A percentile compares a stretch with the other conserved stretches of the same genome.
Evolutionary conservation across 306 rosid species (phyloP).

Genomic region (Cicer yamashitae): DNA sequence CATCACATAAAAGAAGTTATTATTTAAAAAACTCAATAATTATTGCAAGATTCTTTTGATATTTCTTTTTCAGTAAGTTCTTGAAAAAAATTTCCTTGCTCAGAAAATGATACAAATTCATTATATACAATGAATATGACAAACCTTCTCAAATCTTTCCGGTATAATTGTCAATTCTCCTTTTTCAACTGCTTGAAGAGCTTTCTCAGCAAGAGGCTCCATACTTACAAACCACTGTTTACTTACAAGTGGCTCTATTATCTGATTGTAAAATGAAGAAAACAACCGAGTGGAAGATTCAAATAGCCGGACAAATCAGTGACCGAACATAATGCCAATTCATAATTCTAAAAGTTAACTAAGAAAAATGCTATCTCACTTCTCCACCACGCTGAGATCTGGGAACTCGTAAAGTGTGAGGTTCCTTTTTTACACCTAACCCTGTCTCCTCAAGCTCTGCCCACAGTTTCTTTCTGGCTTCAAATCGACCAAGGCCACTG

Average conservation of each 20-base stretch:
- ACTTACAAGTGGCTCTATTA: conserved; percentile 94
- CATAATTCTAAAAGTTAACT: conserved; percentile 34
- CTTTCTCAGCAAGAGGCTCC: conserved; percentile 95
- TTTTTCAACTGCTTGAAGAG: conserved; percentile 78
- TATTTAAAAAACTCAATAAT: too few relatives aligned
- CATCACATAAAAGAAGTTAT: too few relatives aligned
- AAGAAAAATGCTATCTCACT: conserved; percentile 56
- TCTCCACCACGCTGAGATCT: conserved; percentile 99
- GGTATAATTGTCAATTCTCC: conserved; percentile 88
- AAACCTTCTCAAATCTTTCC: conserved; percentile 93
- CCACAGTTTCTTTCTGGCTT: conserved; percentile 92
- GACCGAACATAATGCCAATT: conserved; percentile 23
- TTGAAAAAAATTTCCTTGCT: too few relatives aligned
- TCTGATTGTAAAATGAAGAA: conserved; percentile 57
- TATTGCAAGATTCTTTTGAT: too few relatives aligned
- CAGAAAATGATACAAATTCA: too few relatives aligned
- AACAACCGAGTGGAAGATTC: conserved; percentile 11
- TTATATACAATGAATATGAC: not conserved
- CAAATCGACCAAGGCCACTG: conserved; percentile 97
- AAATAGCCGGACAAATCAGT: conserved; percentile 23
- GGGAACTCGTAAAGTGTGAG: conserved; percentile 89
- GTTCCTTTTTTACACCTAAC: conserved; percentile 83
- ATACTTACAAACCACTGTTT: conserved; percentile 97
- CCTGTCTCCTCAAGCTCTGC: conserved; percentile 92
- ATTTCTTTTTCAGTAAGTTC: too few relatives aligned